These are phyloP conservation scores for Tricharina praecox DNA, from an alignment of 495 filamentous ascomycete species.

Conservation along the genomic window DNA sequence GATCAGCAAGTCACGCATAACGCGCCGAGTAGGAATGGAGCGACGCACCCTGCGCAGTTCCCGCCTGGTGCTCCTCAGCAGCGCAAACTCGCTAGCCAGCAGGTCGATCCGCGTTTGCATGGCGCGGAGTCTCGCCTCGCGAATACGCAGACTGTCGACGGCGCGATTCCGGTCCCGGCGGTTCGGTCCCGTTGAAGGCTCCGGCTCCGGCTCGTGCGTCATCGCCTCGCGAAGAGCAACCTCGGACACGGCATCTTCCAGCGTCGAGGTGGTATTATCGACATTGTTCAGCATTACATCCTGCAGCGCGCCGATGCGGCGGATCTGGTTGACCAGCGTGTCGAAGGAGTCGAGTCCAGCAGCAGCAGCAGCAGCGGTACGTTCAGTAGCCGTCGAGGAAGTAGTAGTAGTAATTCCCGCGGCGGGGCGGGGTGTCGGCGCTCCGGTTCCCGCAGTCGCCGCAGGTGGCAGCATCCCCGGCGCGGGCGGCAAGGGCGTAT, in stretches of 20 bases:
- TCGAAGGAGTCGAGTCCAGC: conserved; percentile 17
- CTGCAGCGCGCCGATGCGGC: conserved; percentile 22
- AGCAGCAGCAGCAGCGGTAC: too few species aligned
- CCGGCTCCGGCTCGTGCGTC: not conserved
- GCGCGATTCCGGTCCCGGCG: conserved; percentile 1
- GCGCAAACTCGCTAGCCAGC: conserved; percentile 19
- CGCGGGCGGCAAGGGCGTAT: too few species aligned
- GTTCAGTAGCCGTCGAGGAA: not conserved
- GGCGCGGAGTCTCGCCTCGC: conserved; percentile 19
- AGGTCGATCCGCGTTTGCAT: conserved; percentile 25
- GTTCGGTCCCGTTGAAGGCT: conserved; percentile 3
- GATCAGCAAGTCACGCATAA: too few species aligned
- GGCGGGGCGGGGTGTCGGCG: too few species aligned
- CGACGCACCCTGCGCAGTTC: conserved; percentile 16
- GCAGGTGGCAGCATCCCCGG: too few species aligned
- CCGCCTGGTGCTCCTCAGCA: conserved; percentile 18
- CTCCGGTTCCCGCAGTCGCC: too few species aligned
- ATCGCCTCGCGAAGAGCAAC: too few species aligned
- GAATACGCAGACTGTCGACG: conserved; percentile 12
- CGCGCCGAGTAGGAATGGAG: too few species aligned
- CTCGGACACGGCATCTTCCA: conserved; percentile 2
- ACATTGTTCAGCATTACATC: conserved; percentile 17
- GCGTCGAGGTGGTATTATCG: conserved; percentile 1
- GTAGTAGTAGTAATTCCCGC: not conserved
- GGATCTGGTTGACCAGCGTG: conserved; percentile 22